A percentile compares a stretch with the other conserved stretches of the same genome.
Conservation (phyloP, 768 basidiomycete genomes). For the Thelephora aurantiotincta region DNA sequence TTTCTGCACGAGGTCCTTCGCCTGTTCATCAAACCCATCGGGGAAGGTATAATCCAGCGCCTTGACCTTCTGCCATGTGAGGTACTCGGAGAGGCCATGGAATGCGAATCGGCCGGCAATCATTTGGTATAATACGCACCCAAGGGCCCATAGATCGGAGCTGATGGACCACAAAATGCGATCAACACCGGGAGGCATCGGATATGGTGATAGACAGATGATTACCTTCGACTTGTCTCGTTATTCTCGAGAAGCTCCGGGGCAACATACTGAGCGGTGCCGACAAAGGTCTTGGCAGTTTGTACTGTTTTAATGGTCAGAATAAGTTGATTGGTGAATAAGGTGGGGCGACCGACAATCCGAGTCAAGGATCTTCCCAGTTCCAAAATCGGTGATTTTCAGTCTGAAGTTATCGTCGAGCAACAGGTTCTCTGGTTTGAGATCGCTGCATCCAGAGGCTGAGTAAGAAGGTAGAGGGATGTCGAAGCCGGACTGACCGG, state of each 20-base stretch:
- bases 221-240: conserved; percentile 66
- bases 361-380: conserved; percentile 60
- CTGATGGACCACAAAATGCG: conserved; percentile 23
- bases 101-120: conserved; percentile 88
- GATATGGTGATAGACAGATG: background rate
- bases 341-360: conserved; percentile 28
- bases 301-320: conserved; percentile 22
- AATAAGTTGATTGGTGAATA: conserved; percentile 11
- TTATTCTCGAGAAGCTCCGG: conserved; percentile 70
- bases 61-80: conserved; percentile 93
- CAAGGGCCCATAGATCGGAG: conserved; percentile 92
- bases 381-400: conserved; percentile 96
- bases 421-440: conserved; percentile 82
- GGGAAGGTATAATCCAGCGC: conserved; percentile 79
- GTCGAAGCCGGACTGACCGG: conserved; percentile 28
- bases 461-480: background rate
- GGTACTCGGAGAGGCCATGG: conserved; percentile 80
- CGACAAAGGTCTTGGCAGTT: conserved; percentile 66
- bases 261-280: conserved; percentile 81
- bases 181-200: background rate
- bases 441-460: conserved; percentile 31
- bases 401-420: conserved; percentile 79
- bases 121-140: conserved; percentile 90
- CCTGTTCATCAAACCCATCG: conserved; percentile 68
- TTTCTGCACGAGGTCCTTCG: conserved; percentile 63